These are phyloP conservation scores for Gracilaria domingensis DNA, from an alignment of 23 red algal species.

Conservation along the genomic window DNA sequence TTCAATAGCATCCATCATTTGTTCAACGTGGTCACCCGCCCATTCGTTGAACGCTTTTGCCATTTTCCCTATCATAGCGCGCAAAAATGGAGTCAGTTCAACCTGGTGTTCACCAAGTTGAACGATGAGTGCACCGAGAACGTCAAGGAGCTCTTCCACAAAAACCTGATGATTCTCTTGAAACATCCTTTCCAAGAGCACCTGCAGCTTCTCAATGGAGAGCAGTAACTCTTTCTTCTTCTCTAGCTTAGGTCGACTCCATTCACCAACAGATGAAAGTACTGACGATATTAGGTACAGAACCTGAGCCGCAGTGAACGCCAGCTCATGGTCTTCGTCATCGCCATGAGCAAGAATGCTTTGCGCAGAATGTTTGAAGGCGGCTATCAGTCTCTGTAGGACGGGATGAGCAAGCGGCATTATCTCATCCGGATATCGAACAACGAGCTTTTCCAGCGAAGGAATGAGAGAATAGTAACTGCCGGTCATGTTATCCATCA, in stretches of 20 bases:
- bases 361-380: conserved; percentile 70
- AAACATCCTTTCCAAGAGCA: conserved; percentile 81
- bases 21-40: conserved; percentile 60
- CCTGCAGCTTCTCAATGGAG: conserved; percentile 57
- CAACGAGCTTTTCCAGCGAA: conserved; percentile 75
- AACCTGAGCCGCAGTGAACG: conserved; percentile 66
- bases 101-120: conserved; percentile 44
- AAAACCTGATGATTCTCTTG: conserved; percentile 78
- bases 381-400: conserved; percentile 49
- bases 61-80: conserved; percentile 48
- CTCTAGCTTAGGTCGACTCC: not conserved
- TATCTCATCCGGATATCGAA: conserved; percentile 75
- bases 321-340: conserved; percentile 81
- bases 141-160: conserved; percentile 84
- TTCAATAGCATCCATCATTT: conserved; percentile 53
- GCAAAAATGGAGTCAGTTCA: conserved; percentile 31
- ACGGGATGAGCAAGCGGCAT: conserved; percentile 72
- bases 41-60: conserved; percentile 47
- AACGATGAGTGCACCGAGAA: conserved; percentile 60
- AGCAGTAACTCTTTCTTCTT: too few species aligned
- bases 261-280: conserved; percentile 57
- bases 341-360: conserved; percentile 50
- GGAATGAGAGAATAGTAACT: conserved; percentile 72
- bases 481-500: conserved; percentile 83
- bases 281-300: conserved; percentile 77